A percentile compares a stretch with the other conserved stretches of the same genome.
phyloP scores from a whole-genome alignment of 2,329 filamentous ascomycete species.

The Colletotrichum higginsianum region DNA sequence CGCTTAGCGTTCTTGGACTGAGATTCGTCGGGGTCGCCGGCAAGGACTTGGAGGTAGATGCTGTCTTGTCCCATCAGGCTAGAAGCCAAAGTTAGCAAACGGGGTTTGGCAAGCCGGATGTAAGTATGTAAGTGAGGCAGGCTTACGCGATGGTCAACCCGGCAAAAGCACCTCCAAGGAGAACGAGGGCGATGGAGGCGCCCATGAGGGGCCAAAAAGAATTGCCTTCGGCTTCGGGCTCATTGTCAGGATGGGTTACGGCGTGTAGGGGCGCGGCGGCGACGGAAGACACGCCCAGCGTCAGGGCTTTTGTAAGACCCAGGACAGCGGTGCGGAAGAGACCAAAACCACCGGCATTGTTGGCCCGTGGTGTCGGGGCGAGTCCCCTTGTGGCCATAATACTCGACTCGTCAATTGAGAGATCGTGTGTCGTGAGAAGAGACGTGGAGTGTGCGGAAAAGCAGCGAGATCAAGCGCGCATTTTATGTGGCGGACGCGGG shows the following conservation, averaged over 20 bases:
- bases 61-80: constrained; percentile 84
- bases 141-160: constrained; percentile 89
- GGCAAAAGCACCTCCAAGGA: constrained; percentile 93
- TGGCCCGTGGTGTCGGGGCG: constrained; percentile 36
- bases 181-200: constrained; percentile 84
- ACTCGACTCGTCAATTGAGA: constrained; percentile 30
- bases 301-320: constrained; percentile 66
- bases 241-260: constrained; percentile 58
- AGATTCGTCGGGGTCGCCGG: constrained; percentile 85
- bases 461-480: constrained; percentile 40
- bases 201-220: constrained; percentile 86
- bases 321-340: constrained; percentile 65
- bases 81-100: constrained; percentile 39
- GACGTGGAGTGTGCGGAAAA: constrained; percentile 20
- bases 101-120: neutral
- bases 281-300: constrained; percentile 63
- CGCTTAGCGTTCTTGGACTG: constrained; percentile 88
- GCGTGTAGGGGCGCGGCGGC: constrained; percentile 61
- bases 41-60: constrained; percentile 96
- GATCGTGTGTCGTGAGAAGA: constrained; percentile 23
- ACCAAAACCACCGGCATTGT: constrained; percentile 52
- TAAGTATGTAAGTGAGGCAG: constrained; percentile 44
- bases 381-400: constrained; percentile 41
- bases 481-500: constrained; percentile 41
- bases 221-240: constrained; percentile 70